Conservation (phyloP, 2,329 filamentous ascomycete genomes). For the Zalaria obscura region DNA sequence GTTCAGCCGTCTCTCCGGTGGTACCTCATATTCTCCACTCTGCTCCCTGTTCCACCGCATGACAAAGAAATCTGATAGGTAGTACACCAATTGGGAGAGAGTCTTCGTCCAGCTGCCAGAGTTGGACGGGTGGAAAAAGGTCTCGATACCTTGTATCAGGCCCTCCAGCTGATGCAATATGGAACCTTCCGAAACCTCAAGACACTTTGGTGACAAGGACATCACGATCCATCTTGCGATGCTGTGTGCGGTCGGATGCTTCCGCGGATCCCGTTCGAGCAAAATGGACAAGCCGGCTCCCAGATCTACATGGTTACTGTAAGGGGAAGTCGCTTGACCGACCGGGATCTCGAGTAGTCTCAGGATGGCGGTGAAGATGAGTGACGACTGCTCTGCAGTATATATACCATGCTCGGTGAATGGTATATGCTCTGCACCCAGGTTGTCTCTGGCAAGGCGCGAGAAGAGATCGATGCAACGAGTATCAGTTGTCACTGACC, state of each 20-base stretch:
- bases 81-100: slow-evolving; percentile 79
- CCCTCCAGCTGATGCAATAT: slow-evolving; percentile 77
- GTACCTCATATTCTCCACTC: slow-evolving; percentile 80
- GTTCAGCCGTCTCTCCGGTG: slow-evolving; percentile 64
- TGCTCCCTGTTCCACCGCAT: slow-evolving; percentile 95
- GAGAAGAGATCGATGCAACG: slow-evolving; percentile 85
- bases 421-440: slow-evolving; percentile 58
- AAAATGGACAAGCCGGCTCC: slow-evolving; percentile 71
- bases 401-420: slow-evolving; percentile 86
- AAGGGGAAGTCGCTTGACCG: slow-evolving; percentile 86
- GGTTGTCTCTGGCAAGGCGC: slow-evolving; percentile 68
- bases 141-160: slow-evolving; percentile 87
- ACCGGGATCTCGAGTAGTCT: slow-evolving; percentile 90
- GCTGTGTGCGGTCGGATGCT: slow-evolving; percentile 82
- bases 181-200: slow-evolving; percentile 57
- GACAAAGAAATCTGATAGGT: slow-evolving; percentile 89
- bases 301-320: slow-evolving; percentile 66
- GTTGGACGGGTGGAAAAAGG: slow-evolving; percentile 97
- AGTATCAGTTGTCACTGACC: slow-evolving; percentile 76
- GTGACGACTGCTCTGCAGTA: slow-evolving; percentile 76
- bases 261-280: slow-evolving; percentile 83
- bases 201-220: slow-evolving; percentile 74
- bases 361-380: slow-evolving; percentile 84
- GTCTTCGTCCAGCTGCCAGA: slow-evolving; percentile 84
- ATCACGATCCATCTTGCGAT: slow-evolving; percentile 87